These are phyloP conservation scores for Marsdenia floribunda DNA, from an alignment of 257 asterid genomes.

Conservation along the genomic window DNA sequence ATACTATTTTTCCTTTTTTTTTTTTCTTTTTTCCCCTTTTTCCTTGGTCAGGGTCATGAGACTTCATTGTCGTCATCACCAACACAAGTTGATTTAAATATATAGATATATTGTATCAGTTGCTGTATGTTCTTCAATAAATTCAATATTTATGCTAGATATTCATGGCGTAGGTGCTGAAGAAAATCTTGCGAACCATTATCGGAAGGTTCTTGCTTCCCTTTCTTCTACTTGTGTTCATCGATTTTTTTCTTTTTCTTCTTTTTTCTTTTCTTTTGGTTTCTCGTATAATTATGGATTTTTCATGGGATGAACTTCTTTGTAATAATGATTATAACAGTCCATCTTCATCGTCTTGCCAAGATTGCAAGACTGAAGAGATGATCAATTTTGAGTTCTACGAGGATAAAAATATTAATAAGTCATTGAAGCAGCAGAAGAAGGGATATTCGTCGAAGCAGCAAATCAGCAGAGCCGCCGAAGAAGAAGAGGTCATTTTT, in stretches of 20 bases:
- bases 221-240: neutral
- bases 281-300: neutral
- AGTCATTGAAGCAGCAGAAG: neutral
- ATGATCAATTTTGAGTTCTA: neutral
- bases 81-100: neutral
- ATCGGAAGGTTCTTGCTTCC: neutral
- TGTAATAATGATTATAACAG: neutral
- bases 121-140: neutral
- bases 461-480: neutral
- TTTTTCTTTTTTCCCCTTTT: neutral
- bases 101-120: neutral
- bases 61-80: neutral
- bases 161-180: neutral
- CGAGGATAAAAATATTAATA: neutral
- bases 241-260: neutral
- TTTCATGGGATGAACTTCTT: neutral
- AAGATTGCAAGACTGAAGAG: neutral
- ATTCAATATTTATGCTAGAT: neutral
- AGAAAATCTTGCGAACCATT: neutral
- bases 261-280: neutral
- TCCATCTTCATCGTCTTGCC: neutral
- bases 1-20: too few relatives aligned
- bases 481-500: neutral
- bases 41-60: neutral
- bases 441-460: neutral